Evolutionary conservation across 1,284 basidiomycete species (phyloP), one percentile per base, ranked within the genome.

Genomic region (Rhizoctonia solani): DNA sequence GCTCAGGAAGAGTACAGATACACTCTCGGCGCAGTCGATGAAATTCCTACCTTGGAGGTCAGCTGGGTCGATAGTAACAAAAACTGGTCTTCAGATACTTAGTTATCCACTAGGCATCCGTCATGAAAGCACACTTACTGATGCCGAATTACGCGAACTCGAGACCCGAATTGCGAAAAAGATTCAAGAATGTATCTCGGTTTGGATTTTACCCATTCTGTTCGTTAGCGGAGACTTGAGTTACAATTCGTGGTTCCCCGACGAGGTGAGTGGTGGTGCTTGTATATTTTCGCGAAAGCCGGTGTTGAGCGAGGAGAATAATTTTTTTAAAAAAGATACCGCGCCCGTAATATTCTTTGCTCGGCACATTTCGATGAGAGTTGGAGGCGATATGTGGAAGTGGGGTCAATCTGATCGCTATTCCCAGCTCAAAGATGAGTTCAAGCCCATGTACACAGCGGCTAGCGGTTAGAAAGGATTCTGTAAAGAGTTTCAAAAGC

Each of bases 191-290:
- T 16, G 19, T 2, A 25, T 9, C 6, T 63, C 58, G 27, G 30
- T 27, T 13, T 63, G 46, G 46, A 37, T 30, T 11, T 16, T 63
- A 9, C 58, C 58, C 2, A 5, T 63, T 1, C 14, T 63, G 13
- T 41, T 63, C 14, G 58, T 52, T 1, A 52, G 25, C 29, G 47
- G 58, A 6, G 58, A 63, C 16, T 3, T 16, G n/a, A 52, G 34
- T 9, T 52, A 63, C 21, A 52, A 63, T 49, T 41, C 58, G 14
- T 63, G 47, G 58, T 63, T 63, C 58, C 58, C 58, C 21, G 46
- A 46, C n/a, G 44, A 32, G 46, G 58, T 59, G 19, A 16, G 56
- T 59, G 21, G 11, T 4, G 11, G 13, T 27, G 14, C 41, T 52
- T 27, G 29, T 4, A 19, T 46, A 19, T 9, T 16, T 19, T 13